phyloP scores from a whole-genome alignment of 768 basidiomycete species.

The Lentinus brumalis region DNA sequence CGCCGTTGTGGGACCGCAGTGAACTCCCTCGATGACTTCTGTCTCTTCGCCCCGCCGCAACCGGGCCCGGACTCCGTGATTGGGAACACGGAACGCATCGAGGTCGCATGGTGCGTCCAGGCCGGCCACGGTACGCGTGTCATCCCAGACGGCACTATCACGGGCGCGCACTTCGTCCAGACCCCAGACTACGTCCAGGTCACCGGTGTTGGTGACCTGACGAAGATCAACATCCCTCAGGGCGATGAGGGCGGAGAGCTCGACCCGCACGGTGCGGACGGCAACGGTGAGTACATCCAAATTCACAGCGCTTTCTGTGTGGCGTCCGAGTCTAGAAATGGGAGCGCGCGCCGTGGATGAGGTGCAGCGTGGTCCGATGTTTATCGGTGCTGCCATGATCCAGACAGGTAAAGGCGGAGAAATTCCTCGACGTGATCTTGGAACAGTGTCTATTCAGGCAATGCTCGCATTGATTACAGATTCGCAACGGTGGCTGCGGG shows the following conservation, averaged over 20 bases:
- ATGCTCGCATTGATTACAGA: too few species aligned
- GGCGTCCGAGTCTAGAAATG: not conserved
- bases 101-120: slow-evolving; percentile 58
- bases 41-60: slow-evolving; percentile 52
- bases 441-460: too few species aligned
- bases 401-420: too few species aligned
- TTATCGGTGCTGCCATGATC: too few species aligned
- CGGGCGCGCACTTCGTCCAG: slow-evolving; percentile 65
- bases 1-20: slow-evolving; percentile 35
- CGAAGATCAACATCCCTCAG: slow-evolving; percentile 60
- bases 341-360: not conserved
- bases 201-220: slow-evolving; percentile 68
- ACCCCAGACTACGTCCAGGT: slow-evolving; percentile 79
- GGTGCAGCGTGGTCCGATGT: not conserved
- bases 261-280: slow-evolving; percentile 69
- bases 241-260: slow-evolving; percentile 66
- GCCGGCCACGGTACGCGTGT: slow-evolving; percentile 62
- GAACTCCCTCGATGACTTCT: slow-evolving; percentile 62
- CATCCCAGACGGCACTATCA: slow-evolving; percentile 74
- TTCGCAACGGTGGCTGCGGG: too few species aligned
- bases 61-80: slow-evolving; percentile 54
- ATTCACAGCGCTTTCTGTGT: not conserved
- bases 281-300: slow-evolving; percentile 41
- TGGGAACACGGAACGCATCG: slow-evolving; percentile 59
- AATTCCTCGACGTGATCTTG: too few species aligned